Evolutionary conservation across 306 rosid species (phyloP), one percentile per base, ranked within the genome.

Genomic region (Oemleria cerasiformis): DNA sequence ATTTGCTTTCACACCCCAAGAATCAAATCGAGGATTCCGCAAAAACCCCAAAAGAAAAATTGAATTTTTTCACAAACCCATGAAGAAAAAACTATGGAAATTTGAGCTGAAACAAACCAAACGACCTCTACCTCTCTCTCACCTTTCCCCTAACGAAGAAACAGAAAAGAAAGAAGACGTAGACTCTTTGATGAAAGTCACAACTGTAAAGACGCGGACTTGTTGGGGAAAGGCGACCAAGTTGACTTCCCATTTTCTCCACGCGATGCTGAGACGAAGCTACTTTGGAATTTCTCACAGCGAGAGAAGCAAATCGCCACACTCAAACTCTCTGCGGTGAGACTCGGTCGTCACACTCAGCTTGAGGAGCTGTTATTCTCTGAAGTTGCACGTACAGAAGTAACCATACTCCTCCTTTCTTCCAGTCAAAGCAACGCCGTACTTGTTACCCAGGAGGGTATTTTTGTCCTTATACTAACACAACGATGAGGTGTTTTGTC

Each of bases 221-320:
- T 3, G 6, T 23, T 3, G 9, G 64, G 53, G 43, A 65, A 70
- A 21, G 55, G 53, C 73, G 40, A 15, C 3, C 3, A 30, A 19
- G 65, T 36, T 36, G 74, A 55, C 74, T 25, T 56, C 17, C 42
- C 74, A 70, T 70, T 56, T 56, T 70, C 17, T 23, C 61, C 48
- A 20, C n/a, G n/a, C 68, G 38, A 42, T 10, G 49, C 7, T 57
- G 62, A 21, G 1, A 51, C 21, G 73, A 8, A 40, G 5, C 15
- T 55, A 54, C 74, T 56, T 8, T 0, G 4, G 65, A 70, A 70
- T 21, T 55, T 14, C 30, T 42, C 54, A 69, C 21, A 8, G 0
- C 20, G 20, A 15, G 15, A 51, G 41, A 69, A 56, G 30, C 53
- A 42, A 41, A 16, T 21, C n/a, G 41, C 13, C 39, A 23, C 9